phyloP scores from a whole-genome alignment of 805 yeast species.

The Candida boleticola region DNA sequence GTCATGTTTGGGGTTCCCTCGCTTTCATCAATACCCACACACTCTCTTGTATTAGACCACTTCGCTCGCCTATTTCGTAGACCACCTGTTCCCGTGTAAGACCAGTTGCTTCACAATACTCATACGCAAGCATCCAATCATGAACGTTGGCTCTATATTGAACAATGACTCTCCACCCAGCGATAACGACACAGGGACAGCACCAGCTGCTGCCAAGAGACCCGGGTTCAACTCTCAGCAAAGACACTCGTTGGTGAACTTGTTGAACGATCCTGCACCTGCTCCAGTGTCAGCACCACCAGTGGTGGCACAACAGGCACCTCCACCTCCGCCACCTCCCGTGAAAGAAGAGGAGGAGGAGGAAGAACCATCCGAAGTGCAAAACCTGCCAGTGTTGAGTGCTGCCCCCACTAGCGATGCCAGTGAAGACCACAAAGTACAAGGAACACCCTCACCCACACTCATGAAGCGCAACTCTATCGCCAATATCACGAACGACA shows the following conservation, averaged over 20 bases:
- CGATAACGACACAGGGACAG: slow-evolving; percentile 9
- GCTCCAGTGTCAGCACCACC: not conserved
- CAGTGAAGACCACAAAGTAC: not conserved
- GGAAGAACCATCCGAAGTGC: not conserved
- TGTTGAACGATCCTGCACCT: slow-evolving; percentile 21
- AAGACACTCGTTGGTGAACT: slow-evolving; percentile 28
- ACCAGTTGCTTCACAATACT: too few species aligned
- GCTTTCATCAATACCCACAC: too few species aligned
- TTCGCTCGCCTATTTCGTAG: too few species aligned
- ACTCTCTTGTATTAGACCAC: too few species aligned
- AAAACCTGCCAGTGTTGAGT: not conserved
- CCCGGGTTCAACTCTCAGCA: slow-evolving; percentile 12
- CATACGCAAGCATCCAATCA: too few species aligned
- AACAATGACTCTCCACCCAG: slow-evolving; percentile 33
- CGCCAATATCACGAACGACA: slow-evolving; percentile 41
- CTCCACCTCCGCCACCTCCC: not conserved
- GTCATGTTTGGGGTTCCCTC: too few species aligned
- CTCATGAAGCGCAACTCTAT: slow-evolving; percentile 18
- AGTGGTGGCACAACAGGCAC: too few species aligned
- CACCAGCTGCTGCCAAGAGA: not conserved
- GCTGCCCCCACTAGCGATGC: not conserved
- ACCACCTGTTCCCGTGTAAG: too few species aligned
- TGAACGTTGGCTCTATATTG: slow-evolving; percentile 40
- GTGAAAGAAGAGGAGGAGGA: not conserved
- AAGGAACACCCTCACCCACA: slow-evolving; percentile 2